These are phyloP conservation scores for Euphorbia peplus DNA, from an alignment of 345 rosid species.

Conservation along the genomic window DNA sequence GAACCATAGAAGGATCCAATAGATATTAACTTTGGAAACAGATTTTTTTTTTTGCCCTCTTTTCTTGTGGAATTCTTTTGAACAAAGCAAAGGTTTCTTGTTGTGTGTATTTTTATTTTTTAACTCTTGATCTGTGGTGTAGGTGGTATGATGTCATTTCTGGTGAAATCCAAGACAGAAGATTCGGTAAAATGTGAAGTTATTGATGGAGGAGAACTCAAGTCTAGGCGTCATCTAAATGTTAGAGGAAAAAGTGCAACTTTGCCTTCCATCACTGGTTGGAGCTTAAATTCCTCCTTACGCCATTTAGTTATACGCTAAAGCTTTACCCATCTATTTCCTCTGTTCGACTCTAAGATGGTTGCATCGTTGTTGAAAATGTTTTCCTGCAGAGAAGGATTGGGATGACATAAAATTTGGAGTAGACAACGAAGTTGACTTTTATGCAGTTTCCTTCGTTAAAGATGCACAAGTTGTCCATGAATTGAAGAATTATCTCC, in stretches of 20 bases:
- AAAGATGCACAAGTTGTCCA: constrained; percentile 99
- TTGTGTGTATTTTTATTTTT: background rate
- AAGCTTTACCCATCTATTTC: background rate
- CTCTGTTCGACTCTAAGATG: background rate
- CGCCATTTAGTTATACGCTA: background rate
- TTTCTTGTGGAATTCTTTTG: background rate
- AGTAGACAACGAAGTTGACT: constrained; percentile 93
- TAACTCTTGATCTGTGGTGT: constrained; percentile 25
- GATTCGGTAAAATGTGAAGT: constrained; percentile 95
- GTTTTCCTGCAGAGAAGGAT: constrained; percentile 73
- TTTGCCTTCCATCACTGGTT: constrained; percentile 94
- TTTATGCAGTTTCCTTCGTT: constrained; percentile 95
- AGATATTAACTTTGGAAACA: background rate
- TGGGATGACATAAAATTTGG: constrained; percentile 99
- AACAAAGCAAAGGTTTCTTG: background rate
- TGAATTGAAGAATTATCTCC: constrained; percentile 88
- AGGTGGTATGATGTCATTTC: constrained; percentile 99
- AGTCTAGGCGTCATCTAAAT: constrained; percentile 94
- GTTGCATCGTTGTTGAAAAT: constrained; percentile 6
- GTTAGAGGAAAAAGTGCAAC: constrained; percentile 99
- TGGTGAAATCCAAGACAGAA: constrained; percentile 88
- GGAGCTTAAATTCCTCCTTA: constrained; percentile 14
- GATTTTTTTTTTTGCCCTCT: background rate
- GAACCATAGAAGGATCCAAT: background rate
- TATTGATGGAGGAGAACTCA: constrained; percentile 97